Percentiles rank a stretch among this genome's conserved stretches.
phyloP scores from a whole-genome alignment of 2,329 filamentous ascomycete genomes.

The Arthrobotrys sphaeroides region DNA sequence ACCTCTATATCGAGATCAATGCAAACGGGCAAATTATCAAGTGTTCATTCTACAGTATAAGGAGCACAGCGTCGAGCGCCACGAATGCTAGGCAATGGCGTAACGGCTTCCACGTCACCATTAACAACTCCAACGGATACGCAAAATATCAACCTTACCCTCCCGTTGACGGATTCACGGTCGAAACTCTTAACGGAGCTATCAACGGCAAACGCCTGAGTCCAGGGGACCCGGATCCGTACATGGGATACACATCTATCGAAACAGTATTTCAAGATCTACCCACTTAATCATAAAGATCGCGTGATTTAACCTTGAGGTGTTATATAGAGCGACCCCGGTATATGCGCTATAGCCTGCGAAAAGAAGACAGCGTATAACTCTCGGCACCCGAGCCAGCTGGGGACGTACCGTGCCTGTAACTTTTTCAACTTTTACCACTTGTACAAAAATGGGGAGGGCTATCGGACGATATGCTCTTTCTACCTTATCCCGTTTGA shows the following conservation, averaged over 20 bases:
- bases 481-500: conserved; percentile 37
- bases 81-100: conserved; percentile 21
- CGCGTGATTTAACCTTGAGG: not conserved
- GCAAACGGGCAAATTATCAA: conserved; percentile 10
- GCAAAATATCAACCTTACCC: not conserved
- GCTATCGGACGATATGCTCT: conserved; percentile 25
- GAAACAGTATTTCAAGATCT: conserved; percentile 6
- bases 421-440: conserved; percentile 42
- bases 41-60: conserved; percentile 10
- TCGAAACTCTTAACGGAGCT: conserved; percentile 6
- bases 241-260: conserved; percentile 22
- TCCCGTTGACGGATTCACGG: not conserved
- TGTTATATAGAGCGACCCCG: conserved; percentile 3
- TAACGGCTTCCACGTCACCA: conserved; percentile 1
- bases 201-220: conserved; percentile 18
- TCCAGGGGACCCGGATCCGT: conserved; percentile 19
- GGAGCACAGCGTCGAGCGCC: conserved; percentile 1
- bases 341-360: conserved; percentile 15
- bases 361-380: conserved; percentile 19
- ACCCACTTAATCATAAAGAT: not conserved
- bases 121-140: conserved; percentile 30
- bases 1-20: conserved; percentile 19
- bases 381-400: conserved; percentile 7
- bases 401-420: conserved; percentile 13
- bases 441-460: conserved; percentile 29